Conservation (phyloP, 2,329 filamentous ascomycete species). For the Pseudogymnoascus sp. region DNA sequence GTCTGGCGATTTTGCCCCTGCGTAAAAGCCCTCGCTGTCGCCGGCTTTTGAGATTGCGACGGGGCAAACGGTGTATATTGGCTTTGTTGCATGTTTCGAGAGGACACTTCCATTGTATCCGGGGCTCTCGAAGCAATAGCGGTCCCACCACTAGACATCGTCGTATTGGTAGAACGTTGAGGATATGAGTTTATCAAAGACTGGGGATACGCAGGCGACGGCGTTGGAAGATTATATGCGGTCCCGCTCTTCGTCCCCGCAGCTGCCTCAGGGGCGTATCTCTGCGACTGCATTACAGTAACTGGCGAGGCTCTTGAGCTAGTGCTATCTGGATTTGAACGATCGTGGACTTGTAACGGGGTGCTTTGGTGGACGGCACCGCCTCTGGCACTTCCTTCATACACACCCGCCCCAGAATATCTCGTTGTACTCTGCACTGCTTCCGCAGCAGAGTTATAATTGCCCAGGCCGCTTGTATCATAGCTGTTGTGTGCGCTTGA, state of each 20-base stretch:
- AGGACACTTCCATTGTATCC: not conserved
- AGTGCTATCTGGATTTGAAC: not conserved
- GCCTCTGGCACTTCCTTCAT: not conserved
- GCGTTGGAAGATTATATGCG: not conserved
- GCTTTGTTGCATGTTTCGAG: not conserved
- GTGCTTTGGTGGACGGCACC: not conserved
- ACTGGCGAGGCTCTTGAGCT: not conserved
- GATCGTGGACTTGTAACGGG: not conserved
- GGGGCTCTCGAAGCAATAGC: not conserved
- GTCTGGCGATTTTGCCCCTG: not conserved
- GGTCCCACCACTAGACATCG: not conserved
- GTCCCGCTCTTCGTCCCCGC: not conserved
- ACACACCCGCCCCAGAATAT: not conserved
- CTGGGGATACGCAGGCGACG: not conserved
- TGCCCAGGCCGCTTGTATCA: slow-evolving; percentile 8
- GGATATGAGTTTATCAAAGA: slow-evolving; percentile 2
- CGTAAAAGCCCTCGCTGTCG: not conserved
- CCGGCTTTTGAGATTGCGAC: not conserved
- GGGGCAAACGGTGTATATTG: not conserved
- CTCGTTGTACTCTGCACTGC: not conserved
- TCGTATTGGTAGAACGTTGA: not conserved
- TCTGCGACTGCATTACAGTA: not conserved
- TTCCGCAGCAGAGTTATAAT: not conserved
- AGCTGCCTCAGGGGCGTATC: not conserved
- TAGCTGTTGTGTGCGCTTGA: not conserved